Percentiles rank a stretch among this genome's conserved stretches.
Conservation (phyloP, 441 rosid species). For the Pelargonium citronellum region DNA sequence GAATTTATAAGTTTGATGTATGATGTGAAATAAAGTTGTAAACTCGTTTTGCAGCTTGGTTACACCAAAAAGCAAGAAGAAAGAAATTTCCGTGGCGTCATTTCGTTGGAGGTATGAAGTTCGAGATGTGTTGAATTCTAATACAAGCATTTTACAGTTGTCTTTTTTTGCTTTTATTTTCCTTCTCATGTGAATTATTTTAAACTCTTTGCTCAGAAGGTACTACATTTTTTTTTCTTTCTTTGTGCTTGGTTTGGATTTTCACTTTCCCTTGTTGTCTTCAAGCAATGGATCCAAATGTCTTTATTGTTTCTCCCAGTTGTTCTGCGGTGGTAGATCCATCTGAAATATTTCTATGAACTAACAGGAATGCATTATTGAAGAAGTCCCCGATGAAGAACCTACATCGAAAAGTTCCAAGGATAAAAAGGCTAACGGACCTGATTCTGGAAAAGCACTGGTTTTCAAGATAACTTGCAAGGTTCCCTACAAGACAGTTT, state of each 20-base stretch:
- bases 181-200: too few relatives aligned
- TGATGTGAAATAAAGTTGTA: conserved; percentile 10
- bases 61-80: conserved; percentile 97
- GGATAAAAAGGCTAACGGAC: conserved; percentile 84
- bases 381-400: conserved; percentile 69
- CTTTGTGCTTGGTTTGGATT: not conserved
- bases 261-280: not conserved
- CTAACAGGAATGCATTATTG: conserved; percentile 75
- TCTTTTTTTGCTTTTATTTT: not conserved
- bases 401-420: conserved; percentile 66
- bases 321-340: not conserved
- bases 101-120: conserved; percentile 72
- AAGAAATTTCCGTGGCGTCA: conserved; percentile 81
- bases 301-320: not conserved
- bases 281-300: not conserved
- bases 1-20: conserved; percentile 7
- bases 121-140: conserved; percentile 13
- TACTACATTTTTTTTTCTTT: not conserved
- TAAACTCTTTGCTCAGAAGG: not conserved
- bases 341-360: conserved; percentile 25
- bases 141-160: not conserved
- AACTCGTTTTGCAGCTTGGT: conserved; percentile 62
- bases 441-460: conserved; percentile 63
- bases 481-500: conserved; percentile 86
- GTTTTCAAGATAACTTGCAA: conserved; percentile 77